These are phyloP conservation scores for Porosira glacialis DNA, from an alignment of 352 stramenopile genomes.

Conservation along the genomic window DNA sequence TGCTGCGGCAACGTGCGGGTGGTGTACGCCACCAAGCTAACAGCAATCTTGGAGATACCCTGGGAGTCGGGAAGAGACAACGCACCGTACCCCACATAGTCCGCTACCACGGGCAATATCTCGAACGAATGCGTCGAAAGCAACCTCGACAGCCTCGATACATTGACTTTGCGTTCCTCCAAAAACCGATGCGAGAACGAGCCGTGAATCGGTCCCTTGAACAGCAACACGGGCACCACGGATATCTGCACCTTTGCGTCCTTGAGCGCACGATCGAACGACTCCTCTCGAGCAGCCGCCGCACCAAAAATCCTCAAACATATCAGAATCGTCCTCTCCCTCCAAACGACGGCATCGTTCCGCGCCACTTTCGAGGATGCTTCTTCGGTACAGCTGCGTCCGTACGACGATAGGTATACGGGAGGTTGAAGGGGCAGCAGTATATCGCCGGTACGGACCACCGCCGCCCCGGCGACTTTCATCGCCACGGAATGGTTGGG, in stretches of 20 bases:
- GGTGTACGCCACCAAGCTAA: conserved; percentile 61
- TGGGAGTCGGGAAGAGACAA: conserved; percentile 34
- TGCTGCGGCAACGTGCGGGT: conserved; percentile 26
- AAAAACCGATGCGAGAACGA: conserved; percentile 48
- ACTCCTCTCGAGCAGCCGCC: conserved; percentile 51
- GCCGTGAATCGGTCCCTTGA: conserved; percentile 53
- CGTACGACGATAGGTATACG: conserved; percentile 31
- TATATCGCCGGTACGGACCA: conserved; percentile 39
- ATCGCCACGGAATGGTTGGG: conserved; percentile 21
- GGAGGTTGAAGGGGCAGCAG: conserved; percentile 36
- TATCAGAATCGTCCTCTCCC: conserved; percentile 51
- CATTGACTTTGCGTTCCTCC: conserved; percentile 42
- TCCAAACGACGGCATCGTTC: conserved; percentile 56
- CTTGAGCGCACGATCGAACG: conserved; percentile 49
- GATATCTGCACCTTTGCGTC: conserved; percentile 12
- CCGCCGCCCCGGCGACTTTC: conserved; percentile 7
- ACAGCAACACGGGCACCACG: conserved; percentile 58
- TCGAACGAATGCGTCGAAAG: conserved; percentile 23
- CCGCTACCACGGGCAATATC: conserved; percentile 50
- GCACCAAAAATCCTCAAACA: conserved; percentile 63
- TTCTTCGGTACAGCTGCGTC: conserved; percentile 10
- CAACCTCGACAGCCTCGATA: conserved; percentile 40
- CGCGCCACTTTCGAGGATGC: conserved; percentile 29
- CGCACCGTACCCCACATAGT: conserved; percentile 67
- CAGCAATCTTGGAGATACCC: conserved; percentile 41